Conservation (phyloP, 139 green algal genomes). For the Chlamydomonas asymmetrica region DNA sequence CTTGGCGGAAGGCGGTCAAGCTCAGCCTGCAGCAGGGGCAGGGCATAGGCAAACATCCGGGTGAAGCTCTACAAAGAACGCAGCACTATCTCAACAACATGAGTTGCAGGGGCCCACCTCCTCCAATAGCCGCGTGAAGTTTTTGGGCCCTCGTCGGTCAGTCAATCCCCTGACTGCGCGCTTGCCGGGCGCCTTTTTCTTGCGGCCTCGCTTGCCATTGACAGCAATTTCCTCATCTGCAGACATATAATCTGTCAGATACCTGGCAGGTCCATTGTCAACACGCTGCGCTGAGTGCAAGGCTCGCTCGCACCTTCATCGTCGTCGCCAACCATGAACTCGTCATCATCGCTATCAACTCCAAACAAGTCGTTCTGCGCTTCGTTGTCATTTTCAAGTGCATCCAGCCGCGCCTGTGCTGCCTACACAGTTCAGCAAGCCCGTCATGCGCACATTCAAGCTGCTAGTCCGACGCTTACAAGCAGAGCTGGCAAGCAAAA, state of each 20-base stretch:
- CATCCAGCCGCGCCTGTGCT: conserved; percentile 64
- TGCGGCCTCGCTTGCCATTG: conserved; percentile 50
- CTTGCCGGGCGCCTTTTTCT: conserved; percentile 50
- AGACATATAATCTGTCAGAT: neutral
- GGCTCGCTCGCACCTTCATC: conserved; percentile 11
- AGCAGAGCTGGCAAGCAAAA: too few relatives aligned
- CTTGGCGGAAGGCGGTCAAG: conserved; percentile 49
- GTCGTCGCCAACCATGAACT: conserved; percentile 57
- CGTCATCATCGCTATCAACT: conserved; percentile 60
- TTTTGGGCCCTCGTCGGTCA: conserved; percentile 47
- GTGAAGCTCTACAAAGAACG: conserved; percentile 2
- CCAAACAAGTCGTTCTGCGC: conserved; percentile 43
- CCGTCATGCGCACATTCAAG: neutral
- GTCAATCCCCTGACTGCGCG: conserved; percentile 3
- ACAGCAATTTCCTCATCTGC: conserved; percentile 32
- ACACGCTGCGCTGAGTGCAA: neutral
- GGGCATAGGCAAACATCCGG: conserved; percentile 4
- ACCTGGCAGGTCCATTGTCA: neutral
- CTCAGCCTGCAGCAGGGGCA: conserved; percentile 31
- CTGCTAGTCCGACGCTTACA: neutral
- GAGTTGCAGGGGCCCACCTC: conserved; percentile 39
- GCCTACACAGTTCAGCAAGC: conserved; percentile 38
- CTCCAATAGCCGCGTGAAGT: conserved; percentile 69
- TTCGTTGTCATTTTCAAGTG: conserved; percentile 76
- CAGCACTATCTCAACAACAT: neutral